These are phyloP conservation scores for Rutidosis leptorrhynchoides DNA, from an alignment of 129 eudicot species.

Conservation along the genomic window DNA sequence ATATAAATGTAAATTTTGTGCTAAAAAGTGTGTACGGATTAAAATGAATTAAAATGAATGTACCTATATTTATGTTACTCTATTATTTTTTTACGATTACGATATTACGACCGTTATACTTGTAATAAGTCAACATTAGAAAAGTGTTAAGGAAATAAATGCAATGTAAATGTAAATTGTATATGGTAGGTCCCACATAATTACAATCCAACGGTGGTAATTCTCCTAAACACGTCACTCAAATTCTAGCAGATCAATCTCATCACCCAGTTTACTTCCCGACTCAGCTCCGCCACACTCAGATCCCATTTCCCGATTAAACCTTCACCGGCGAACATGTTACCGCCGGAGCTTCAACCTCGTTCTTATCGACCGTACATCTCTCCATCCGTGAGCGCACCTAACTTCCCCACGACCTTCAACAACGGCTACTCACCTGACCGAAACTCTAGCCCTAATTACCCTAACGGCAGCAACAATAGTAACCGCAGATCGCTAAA, in stretches of 20 bases:
- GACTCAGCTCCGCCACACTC: constrained; percentile 15
- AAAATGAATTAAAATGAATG: too few species aligned
- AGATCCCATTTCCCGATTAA: constrained; percentile 32
- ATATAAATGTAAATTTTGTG: too few species aligned
- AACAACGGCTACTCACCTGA: constrained; percentile 42
- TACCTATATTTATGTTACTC: too few species aligned
- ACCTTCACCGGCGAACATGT: constrained; percentile 50
- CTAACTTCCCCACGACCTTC: constrained; percentile 55
- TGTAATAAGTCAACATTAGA: background rate
- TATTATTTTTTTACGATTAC: too few species aligned
- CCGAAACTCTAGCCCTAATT: constrained; percentile 50
- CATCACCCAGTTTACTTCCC: constrained; percentile 24
- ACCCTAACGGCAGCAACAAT: constrained; percentile 26
- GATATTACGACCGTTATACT: too few species aligned
- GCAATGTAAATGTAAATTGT: background rate
- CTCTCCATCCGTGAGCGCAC: constrained; percentile 65
- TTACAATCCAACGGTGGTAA: constrained; percentile 30
- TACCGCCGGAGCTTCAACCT: constrained; percentile 90
- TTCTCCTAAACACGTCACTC: constrained; percentile 34
- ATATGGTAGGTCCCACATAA: constrained; percentile 25
- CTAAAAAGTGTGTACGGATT: too few species aligned
- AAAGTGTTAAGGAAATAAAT: background rate
- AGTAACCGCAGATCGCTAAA: constrained; percentile 43
- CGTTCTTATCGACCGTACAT: constrained; percentile 76
- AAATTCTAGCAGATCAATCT: constrained; percentile 23